Base-by-base conservation (phyloP, 345 rosid species). In the Brassica cretica region DNA sequence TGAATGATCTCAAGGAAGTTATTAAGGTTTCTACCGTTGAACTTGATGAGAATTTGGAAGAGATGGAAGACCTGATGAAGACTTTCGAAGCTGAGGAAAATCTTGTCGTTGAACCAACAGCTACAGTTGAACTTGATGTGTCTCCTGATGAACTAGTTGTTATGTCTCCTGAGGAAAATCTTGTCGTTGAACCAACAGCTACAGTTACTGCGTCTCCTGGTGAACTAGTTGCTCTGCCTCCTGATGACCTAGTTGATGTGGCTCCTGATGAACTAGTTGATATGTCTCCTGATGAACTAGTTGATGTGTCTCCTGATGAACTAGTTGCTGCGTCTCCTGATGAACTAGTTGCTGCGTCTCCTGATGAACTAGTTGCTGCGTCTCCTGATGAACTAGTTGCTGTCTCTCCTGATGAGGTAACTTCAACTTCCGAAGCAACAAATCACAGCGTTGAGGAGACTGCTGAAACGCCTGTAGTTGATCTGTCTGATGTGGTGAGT, bases 401-500 rank as follows among this genome's bases (percentile, higher is more conserved):
- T 55, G 33, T 66, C 25, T 35, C 73, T 33, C 68, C 78, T 53
- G 66, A 24, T 61, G 86, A 81, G 49, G 63, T 80, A 6, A n/a
- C 53, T 71, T 72, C 77, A 49, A 33, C 73, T 18, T 18, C 73
- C 25, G 82, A 66, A 80, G 70, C 75, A 61, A 72, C 78, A 27
- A 49, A 27, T 59, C 24, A 21, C 66, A 62, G 70, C 5, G n/a
- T 68, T 51, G 79, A 78, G 3, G 68, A 77, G 53, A 79, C 33
- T n/a, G 25, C 68, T 64, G 72, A 71, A 56, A 19, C 30, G 27
- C 67, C 76, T 64, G 35, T 18, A 39, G 3, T 9, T 61, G 71
- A 75, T 70, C 76, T 59, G 73, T 49, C 81, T 67, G 64, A 74
- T 63, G 33, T 77, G 82, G 85, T 84, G 72, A 79, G 86, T 68